Base-by-base conservation (phyloP, 192 early-diverging fungal species). In the Phycomyces nitens region DNA sequence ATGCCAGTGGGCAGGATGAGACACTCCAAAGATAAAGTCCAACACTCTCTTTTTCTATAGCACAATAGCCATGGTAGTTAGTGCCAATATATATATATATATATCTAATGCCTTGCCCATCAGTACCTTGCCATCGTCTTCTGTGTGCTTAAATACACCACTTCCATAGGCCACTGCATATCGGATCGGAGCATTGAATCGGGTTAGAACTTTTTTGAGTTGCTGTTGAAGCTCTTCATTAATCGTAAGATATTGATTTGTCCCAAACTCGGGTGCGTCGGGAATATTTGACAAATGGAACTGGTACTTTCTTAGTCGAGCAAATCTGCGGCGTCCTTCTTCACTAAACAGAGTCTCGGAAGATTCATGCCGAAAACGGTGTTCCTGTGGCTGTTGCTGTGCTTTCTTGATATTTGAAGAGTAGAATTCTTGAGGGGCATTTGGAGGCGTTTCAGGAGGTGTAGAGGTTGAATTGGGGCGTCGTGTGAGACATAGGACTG, bases 1-100 rank as follows among this genome's bases (percentile, higher is more conserved):
- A 64, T 99, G 97, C 97, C 97, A 99, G 69, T 96, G 94, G 61
- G 90, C 86, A 14, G 96, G 88, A 74, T 99, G 92, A 11, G 88
- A 87, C 18, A 99, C 97, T 11, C 87, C 97, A 80, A 99, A 94
- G 14, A 99, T 88, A 62, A 95, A 84, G 77, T 99, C 97, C 0
- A 98, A 82, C 91, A 97, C 93, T 0, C 94, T 91, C 56, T 89
- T 76, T 53, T 79, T 73, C 80, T 73, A 49, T 22, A 27, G 39
- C 2, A 34, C 29, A 34, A 34, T n/a, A n/a, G n/a, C n/a, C n/a
- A n/a, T n/a, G n/a, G n/a, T n/a, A n/a, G n/a, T n/a, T n/a, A n/a
- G n/a, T n/a, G n/a, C n/a, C n/a, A n/a, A n/a, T n/a, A n/a, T n/a
- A n/a, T n/a, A n/a, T n/a, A n/a, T n/a, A n/a, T n/a, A n/a, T n/a